phyloP scores from a whole-genome alignment of 306 rosid genomes.

The Sphenostylis stenocarpa region DNA sequence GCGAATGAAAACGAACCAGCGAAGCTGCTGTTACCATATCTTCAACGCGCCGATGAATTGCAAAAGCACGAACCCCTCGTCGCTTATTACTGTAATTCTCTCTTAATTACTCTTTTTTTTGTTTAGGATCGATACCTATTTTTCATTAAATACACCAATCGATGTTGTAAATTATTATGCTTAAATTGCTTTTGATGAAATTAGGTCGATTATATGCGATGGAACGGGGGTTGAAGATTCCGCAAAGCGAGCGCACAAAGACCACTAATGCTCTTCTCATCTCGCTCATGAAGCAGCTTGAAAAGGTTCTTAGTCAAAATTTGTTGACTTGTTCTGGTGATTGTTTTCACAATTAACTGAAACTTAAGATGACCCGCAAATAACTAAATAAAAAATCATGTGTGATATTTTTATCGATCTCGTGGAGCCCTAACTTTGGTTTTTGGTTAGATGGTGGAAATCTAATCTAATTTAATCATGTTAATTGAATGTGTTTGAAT shows the following conservation, averaged over 20 bases:
- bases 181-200: neutral
- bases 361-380: neutral
- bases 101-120: neutral
- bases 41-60: slow-evolving; percentile 99
- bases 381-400: neutral
- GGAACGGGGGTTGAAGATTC: slow-evolving; percentile 95
- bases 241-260: slow-evolving; percentile 87
- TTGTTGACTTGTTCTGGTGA: neutral
- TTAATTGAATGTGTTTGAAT: neutral
- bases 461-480: neutral
- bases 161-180: neutral
- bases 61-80: slow-evolving; percentile 98
- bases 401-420: neutral
- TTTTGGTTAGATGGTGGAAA: neutral
- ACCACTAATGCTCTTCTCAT: slow-evolving; percentile 85
- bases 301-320: slow-evolving; percentile 55
- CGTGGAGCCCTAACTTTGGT: neutral
- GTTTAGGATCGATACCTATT: slow-evolving; percentile 6
- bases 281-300: slow-evolving; percentile 99
- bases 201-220: slow-evolving; percentile 96
- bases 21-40: slow-evolving; percentile 91
- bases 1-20: slow-evolving; percentile 95
- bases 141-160: neutral
- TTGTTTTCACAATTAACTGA: slow-evolving; percentile 14
- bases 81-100: slow-evolving; percentile 77